Evolutionary conservation across 176 grass and related monocot genomes (phyloP).

Genomic region (Melocanna baccifera): DNA sequence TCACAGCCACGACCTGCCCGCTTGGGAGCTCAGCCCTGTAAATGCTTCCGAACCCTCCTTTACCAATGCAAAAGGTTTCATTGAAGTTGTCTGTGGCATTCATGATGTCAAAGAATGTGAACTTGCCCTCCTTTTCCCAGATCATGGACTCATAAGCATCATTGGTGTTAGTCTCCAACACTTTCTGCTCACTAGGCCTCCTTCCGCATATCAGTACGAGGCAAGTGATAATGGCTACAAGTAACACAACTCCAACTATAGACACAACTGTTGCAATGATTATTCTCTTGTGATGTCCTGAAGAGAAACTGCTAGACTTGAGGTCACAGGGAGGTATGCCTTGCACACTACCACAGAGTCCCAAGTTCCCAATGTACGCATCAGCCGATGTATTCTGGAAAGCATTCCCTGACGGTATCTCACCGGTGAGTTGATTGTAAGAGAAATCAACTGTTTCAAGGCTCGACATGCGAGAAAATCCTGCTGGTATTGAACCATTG

Average conservation of each 20-base stretch:
- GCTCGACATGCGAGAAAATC: conserved; percentile 62
- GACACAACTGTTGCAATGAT: conserved; percentile 59
- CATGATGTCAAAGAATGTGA: conserved; percentile 74
- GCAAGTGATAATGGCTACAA: conserved; percentile 29
- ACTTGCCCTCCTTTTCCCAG: conserved; percentile 86
- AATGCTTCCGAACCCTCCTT: conserved; percentile 79
- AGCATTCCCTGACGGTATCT: conserved; percentile 54
- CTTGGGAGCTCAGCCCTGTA: conserved; percentile 64
- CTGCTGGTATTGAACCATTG: conserved; percentile 51
- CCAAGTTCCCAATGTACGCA: conserved; percentile 59
- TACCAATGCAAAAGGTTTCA: conserved; percentile 77
- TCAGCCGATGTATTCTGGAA: conserved; percentile 42
- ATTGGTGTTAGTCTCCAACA: conserved; percentile 37
- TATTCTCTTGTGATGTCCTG: conserved; percentile 55
- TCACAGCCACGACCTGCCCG: conserved; percentile 76
- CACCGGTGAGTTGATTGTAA: conserved; percentile 67
- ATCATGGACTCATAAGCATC: conserved; percentile 54
- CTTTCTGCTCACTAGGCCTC: conserved; percentile 38
- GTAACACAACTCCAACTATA: conserved; percentile 47
- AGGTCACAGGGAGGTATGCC: conserved; percentile 51
- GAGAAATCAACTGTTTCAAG: conserved; percentile 85
- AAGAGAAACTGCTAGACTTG: conserved; percentile 26
- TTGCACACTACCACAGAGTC: conserved; percentile 70
- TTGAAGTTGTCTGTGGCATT: conserved; percentile 85
- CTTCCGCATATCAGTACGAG: conserved; percentile 54